Base-by-base conservation (phyloP, 495 filamentous ascomycete species). In the Hypoxylon fragiforme region DNA sequence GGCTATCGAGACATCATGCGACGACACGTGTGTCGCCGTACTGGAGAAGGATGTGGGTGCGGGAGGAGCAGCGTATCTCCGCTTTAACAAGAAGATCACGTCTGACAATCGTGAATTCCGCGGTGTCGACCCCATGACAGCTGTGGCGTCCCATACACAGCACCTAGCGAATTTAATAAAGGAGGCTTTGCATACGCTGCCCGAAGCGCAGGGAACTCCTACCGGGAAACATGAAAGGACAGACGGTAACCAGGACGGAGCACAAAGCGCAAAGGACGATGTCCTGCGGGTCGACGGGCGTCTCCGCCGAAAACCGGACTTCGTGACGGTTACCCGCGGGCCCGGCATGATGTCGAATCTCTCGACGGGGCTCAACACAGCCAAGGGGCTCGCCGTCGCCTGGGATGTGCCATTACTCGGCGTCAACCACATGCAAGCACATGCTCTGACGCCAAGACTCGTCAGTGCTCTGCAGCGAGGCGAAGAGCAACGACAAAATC, bases 391-490 rank as follows among this genome's bases (percentile, higher is more conserved):
- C 3, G 86, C 92, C 1, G 72, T 88, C 19, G 91, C 87, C 26
- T 92, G 87, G 89, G 78, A 85, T 41, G 75, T 90, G 2, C 91
- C 92, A 2, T 70, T 97, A 20, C 66, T 97, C 2, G 94, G 82
- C 0, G 89, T 97, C 0, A 85, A 98, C 62, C 94, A 98, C 69
- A 97, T 98, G 94, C 92, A 97, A 66, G 94, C 92, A 11, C 94
- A 98, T 69, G 83, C 92, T 2, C 68, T 98, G 39, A 97, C 94
- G 4, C 88, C 92, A 5, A 80, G 88, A 2, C 82, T 98, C n/a
- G 83, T 89, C 1, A 68, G 76, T 7, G 87, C 87, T 2, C 68
- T 95, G 26, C 57, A 69, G 19, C 32, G 28, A 16, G 21, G 59
- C 31, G 31, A 34, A 8, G 31, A 34, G 5, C 31, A 34, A 13